Percentiles rank a stretch among this genome's conserved stretches.
These are phyloP conservation scores for Colletotrichum musicola DNA, from an alignment of 2,329 filamentous ascomycete species.

Conservation along the genomic window DNA sequence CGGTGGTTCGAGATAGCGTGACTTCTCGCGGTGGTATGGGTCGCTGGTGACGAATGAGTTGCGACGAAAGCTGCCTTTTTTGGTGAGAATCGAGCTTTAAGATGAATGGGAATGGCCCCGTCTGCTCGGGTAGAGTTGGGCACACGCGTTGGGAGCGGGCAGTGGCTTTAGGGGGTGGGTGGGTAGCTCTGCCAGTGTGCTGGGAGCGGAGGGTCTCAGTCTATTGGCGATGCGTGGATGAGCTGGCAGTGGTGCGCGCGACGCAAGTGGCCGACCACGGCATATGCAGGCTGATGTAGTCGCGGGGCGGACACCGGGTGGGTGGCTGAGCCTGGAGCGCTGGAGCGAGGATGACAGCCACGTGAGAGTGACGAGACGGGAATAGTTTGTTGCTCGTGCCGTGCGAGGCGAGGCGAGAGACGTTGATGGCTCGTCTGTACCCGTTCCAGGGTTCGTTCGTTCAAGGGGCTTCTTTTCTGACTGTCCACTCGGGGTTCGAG, in stretches of 20 bases:
- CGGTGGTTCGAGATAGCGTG: conserved; percentile 20
- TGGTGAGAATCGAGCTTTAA: conserved; percentile 48
- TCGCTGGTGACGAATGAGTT: conserved; percentile 39
- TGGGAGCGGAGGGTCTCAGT: conserved; percentile 63
- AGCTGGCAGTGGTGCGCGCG: conserved; percentile 70
- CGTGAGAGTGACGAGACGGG: conserved; percentile 52
- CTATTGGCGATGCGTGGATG: conserved; percentile 72
- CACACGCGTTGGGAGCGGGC: conserved; percentile 56
- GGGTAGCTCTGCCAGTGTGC: conserved; percentile 58
- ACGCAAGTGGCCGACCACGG: conserved; percentile 66
- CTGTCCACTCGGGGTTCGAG: not conserved
- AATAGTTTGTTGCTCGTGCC: conserved; percentile 21
- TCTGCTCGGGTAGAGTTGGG: conserved; percentile 60
- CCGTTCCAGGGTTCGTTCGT: conserved; percentile 6
- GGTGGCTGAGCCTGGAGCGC: conserved; percentile 53
- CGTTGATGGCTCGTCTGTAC: conserved; percentile 19
- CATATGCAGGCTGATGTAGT: conserved; percentile 71
- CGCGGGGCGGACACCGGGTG: conserved; percentile 51
- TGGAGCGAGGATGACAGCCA: conserved; percentile 55
- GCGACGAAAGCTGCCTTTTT: conserved; percentile 40
- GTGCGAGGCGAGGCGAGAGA: conserved; percentile 22
- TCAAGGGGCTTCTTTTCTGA: not conserved
- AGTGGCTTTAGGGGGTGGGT: conserved; percentile 50
- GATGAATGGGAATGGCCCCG: conserved; percentile 44
- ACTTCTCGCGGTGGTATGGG: conserved; percentile 27